phyloP scores from a whole-genome alignment of 176 grass and related monocot genomes.

The Aegilops umbellulata region DNA sequence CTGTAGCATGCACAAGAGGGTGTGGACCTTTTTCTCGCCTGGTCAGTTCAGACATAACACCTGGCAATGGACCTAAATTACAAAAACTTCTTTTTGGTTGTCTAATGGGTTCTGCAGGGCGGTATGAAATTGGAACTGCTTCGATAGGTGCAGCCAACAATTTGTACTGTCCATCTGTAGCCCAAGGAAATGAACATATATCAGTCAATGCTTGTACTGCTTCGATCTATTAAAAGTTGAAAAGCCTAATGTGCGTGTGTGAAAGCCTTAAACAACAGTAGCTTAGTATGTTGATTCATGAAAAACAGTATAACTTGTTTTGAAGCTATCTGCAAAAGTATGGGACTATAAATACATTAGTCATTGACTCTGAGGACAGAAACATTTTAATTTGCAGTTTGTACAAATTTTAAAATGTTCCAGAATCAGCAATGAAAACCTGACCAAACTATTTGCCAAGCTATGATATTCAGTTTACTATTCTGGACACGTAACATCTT shows the following conservation, averaged over 20 bases:
- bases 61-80: constrained; percentile 23
- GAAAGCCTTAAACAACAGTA: not conserved
- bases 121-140: constrained; percentile 77
- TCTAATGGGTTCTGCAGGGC: constrained; percentile 44
- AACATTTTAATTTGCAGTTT: not conserved
- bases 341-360: not conserved
- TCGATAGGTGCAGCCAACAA: constrained; percentile 52
- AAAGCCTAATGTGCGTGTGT: not conserved
- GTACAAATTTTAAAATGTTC: not conserved
- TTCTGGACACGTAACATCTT: not conserved
- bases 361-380: not conserved
- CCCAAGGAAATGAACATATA: constrained; percentile 27
- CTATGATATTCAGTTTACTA: not conserved
- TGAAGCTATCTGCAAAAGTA: not conserved
- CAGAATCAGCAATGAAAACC: not conserved
- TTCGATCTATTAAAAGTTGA: not conserved
- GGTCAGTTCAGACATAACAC: constrained; percentile 25
- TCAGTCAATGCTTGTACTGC: not conserved
- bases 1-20: constrained; percentile 71
- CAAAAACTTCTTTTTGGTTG: constrained; percentile 22
- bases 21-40: constrained; percentile 27
- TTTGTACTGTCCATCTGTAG: constrained; percentile 36
- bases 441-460: not conserved
- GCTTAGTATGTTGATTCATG: not conserved
- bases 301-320: not conserved